Evolutionary conservation across 2,329 filamentous ascomycete species (phyloP), one percentile per base, ranked within the genome.

Genomic region (Colletotrichum sp.): DNA sequence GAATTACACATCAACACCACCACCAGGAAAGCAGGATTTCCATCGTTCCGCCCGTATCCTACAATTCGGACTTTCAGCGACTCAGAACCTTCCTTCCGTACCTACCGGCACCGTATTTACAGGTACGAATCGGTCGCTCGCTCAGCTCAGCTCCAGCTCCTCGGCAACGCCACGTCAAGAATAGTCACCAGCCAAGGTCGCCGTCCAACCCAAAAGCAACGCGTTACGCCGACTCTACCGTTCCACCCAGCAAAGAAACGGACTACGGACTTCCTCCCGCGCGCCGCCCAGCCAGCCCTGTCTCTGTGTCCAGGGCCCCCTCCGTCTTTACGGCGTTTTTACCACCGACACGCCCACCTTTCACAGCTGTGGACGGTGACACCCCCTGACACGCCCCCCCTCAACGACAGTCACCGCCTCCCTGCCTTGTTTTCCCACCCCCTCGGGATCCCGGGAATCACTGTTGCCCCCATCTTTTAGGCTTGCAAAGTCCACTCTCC

Each of bases 391-490:
- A 61, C 62, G 43, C 56, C 39, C 56, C 56, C 56, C 28, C 55
- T 30, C 48, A 61, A 36, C 43, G 56, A 67, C 64, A 58, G 71
- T 76, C 74, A 76, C 74, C 74, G 74, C 74, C 73, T 76, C 74
- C 74, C 74, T 76, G 74, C 65, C 70, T 74, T 74, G 70, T 74
- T 76, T 76, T 74, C 74, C 60, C 74, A 76, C 65, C 69, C 68
- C 74, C 70, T 74, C 70, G 74, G 70, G 58, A 76, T 66, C 65
- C 74, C 65, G 71, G 70, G 66, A 74, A 61, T 27, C 39, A 55
- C 70, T 65, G 69, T 72, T 72, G 58, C 74, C 70, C 66, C 74
- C 74, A 76, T 28, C 22, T 74, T 76, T 74, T 76, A 76, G 74
- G 74, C 70, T 76, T 66, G 70, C 32, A 68, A 64, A 70, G 34